Percentiles rank a stretch among this genome's conserved stretches.
phyloP scores from a whole-genome alignment of 345 rosid genomes.

The Murraya koenigii region DNA sequence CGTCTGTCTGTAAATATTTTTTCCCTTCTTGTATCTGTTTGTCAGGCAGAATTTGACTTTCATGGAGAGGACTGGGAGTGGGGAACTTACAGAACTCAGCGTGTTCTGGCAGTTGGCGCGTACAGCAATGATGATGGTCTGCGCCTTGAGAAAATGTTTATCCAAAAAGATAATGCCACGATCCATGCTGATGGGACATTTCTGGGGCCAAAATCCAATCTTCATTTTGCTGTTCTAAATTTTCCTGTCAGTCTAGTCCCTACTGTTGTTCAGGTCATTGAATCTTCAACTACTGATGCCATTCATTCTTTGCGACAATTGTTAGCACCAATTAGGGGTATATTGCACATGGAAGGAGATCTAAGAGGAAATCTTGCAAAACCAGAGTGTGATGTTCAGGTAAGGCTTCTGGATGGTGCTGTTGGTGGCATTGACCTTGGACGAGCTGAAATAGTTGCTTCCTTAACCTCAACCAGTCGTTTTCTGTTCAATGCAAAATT shows the following conservation, averaged over 20 bases:
- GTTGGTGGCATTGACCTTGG: conserved; percentile 96
- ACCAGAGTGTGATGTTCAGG: conserved; percentile 98
- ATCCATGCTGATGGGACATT: conserved; percentile 96
- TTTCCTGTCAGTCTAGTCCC: conserved; percentile 95
- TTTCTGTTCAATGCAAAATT: conserved; percentile 93
- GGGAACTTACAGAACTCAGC: conserved; percentile 94
- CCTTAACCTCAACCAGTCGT: conserved; percentile 84
- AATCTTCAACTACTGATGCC: conserved; percentile 78
- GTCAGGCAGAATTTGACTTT: conserved; percentile 95
- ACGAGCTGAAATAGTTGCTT: conserved; percentile 94
- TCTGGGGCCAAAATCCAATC: conserved; percentile 87
- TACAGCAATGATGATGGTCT: conserved; percentile 94
- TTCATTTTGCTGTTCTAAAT: conserved; percentile 95
- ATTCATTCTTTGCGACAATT: conserved; percentile 84
- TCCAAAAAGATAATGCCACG: conserved; percentile 94
- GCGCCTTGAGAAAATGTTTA: conserved; percentile 84
- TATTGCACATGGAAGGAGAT: conserved; percentile 98
- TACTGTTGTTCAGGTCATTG: conserved; percentile 84
- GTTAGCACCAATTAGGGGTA: conserved; percentile 84
- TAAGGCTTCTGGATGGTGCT: conserved; percentile 92
- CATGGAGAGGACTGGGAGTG: conserved; percentile 99
- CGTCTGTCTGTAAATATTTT: background rate
- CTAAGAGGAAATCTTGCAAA: conserved; percentile 90
- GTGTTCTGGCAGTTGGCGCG: conserved; percentile 82
- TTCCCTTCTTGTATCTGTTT: conserved; percentile 8